phyloP scores from a whole-genome alignment of 169 alveolate genomes.

The Plasmodium adleri region DNA sequence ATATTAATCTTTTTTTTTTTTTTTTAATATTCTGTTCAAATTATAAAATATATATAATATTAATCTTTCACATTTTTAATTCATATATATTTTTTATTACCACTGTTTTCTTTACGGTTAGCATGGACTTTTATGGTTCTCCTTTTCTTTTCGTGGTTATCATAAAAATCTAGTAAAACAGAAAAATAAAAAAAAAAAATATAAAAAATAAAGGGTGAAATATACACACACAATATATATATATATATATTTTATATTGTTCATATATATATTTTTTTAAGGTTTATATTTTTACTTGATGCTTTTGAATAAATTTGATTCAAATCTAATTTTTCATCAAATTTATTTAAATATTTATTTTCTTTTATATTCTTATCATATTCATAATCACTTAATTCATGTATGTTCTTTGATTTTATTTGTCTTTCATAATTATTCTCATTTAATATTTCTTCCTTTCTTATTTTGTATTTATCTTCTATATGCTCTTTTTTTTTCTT shows the following conservation, averaged over 20 bases:
- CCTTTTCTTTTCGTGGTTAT: constrained; percentile 9
- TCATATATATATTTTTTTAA: not conserved
- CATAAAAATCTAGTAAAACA: constrained; percentile 16
- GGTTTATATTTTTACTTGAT: constrained; percentile 12
- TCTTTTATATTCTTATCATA: constrained; percentile 12
- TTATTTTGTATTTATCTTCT: too few relatives aligned
- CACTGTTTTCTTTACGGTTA: constrained; percentile 29
- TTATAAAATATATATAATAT: too few relatives aligned
- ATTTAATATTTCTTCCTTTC: too few relatives aligned
- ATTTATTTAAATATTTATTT: constrained; percentile 8
- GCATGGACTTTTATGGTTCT: constrained; percentile 41
- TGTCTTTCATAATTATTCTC: not conserved
- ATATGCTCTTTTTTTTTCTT: not conserved
- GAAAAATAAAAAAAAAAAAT: not conserved
- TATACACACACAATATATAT: not conserved
- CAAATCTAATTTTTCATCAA: constrained; percentile 53
- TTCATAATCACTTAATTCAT: not conserved
- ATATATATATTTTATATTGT: not conserved
- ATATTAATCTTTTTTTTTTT: too few relatives aligned
- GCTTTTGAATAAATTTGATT: constrained; percentile 32
- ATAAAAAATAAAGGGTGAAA: not conserved
- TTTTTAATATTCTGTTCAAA: too few relatives aligned
- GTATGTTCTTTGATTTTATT: not conserved
- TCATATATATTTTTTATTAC: constrained; percentile 3
- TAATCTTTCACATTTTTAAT: too few relatives aligned